These are phyloP conservation scores for Dothistroma pini DNA, from an alignment of 2,329 filamentous ascomycete genomes.

Conservation along the genomic window DNA sequence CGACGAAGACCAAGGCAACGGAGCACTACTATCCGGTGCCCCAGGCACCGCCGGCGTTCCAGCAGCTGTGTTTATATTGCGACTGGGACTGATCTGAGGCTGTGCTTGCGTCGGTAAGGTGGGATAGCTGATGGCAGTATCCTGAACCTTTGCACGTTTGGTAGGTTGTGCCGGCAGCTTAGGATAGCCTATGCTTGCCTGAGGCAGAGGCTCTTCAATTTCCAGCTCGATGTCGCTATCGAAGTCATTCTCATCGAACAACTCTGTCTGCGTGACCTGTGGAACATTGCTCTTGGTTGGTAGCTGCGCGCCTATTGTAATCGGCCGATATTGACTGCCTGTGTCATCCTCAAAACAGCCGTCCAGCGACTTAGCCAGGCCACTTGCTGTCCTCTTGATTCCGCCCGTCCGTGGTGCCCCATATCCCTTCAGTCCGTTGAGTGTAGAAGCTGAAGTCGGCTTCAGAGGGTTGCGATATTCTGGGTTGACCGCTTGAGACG, in stretches of 20 bases:
- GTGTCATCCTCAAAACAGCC: conserved; percentile 37
- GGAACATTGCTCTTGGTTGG: conserved; percentile 17
- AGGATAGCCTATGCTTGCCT: conserved; percentile 42
- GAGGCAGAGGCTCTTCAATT: conserved; percentile 57
- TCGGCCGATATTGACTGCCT: conserved; percentile 30
- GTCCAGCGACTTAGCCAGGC: conserved; percentile 44
- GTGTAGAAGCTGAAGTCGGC: conserved; percentile 27
- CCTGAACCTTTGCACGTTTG: conserved; percentile 15
- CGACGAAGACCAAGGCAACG: conserved; percentile 65
- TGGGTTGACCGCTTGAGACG: conserved; percentile 19
- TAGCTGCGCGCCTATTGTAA: conserved; percentile 41
- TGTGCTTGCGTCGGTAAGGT: conserved; percentile 29
- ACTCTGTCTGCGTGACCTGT: conserved; percentile 24
- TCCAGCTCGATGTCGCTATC: conserved; percentile 79
- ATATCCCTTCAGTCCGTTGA: conserved; percentile 25
- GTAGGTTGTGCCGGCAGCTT: conserved; percentile 33
- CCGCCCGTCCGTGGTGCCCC: conserved; percentile 27
- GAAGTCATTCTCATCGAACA: conserved; percentile 76
- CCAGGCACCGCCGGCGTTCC: conserved; percentile 32
- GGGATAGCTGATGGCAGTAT: conserved; percentile 29
- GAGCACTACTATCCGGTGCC: conserved; percentile 51
- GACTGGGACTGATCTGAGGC: neutral
- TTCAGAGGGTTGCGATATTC: conserved; percentile 35
- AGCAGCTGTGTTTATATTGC: conserved; percentile 15
- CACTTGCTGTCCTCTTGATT: conserved; percentile 46